A percentile compares a stretch with the other conserved stretches of the same genome.
These are phyloP conservation scores for Neoboletus subvelutipes DNA, from an alignment of 768 basidiomycete species.

Conservation along the genomic window DNA sequence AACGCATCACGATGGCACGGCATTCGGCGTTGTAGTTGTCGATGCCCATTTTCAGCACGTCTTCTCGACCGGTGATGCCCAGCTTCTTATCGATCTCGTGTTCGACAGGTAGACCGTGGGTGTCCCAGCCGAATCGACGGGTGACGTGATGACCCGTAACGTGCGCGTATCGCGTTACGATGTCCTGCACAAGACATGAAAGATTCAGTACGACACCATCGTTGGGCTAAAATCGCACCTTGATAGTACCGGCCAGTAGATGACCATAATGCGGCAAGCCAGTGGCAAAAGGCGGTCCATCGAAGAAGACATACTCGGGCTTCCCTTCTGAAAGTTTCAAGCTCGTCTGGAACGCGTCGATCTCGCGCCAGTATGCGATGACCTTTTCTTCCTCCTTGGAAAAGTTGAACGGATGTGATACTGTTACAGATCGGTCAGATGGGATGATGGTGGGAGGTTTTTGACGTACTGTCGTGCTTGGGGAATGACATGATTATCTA, in stretches of 20 bases:
- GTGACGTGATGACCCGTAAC: conserved; percentile 90
- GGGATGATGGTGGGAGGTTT: neutral
- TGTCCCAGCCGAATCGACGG: conserved; percentile 98
- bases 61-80: conserved; percentile 87
- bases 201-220: neutral
- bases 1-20: conserved; percentile 95
- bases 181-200: conserved; percentile 60
- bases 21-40: conserved; percentile 98
- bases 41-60: conserved; percentile 95
- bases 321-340: conserved; percentile 89
- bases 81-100: conserved; percentile 99
- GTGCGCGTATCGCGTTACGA: conserved; percentile 94
- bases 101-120: conserved; percentile 97
- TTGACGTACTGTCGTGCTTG: conserved; percentile 67
- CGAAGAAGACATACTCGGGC: conserved; percentile 93
- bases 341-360: conserved; percentile 96
- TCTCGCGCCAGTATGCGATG: conserved; percentile 88
- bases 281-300: conserved; percentile 96
- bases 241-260: conserved; percentile 89
- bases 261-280: conserved; percentile 97
- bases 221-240: conserved; percentile 49
- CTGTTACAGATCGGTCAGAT: conserved; percentile 37
- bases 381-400: conserved; percentile 90
- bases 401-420: conserved; percentile 77
- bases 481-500: conserved; percentile 56